Evolutionary conservation across 2,329 filamentous ascomycete genomes (phyloP).

Genomic region (Gaeumannomyces sp.): DNA sequence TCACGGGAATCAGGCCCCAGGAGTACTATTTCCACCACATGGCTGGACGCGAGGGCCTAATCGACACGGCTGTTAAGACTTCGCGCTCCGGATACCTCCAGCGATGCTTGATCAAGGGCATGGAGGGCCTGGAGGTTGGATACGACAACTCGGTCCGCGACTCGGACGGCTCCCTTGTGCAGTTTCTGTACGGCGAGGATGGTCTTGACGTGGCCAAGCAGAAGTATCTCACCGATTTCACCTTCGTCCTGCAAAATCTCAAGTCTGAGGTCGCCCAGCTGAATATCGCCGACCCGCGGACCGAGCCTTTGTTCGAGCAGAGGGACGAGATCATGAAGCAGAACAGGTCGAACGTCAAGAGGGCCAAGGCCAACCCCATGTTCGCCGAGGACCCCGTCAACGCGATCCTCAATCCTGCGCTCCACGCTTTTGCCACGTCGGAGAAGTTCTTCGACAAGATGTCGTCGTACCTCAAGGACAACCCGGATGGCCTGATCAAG

Average conservation of each 20-base stretch:
- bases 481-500: conserved; percentile 56
- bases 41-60: conserved; percentile 96
- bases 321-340: conserved; percentile 62
- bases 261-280: conserved; percentile 73
- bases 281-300: conserved; percentile 51
- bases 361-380: conserved; percentile 48
- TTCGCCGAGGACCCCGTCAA: conserved; percentile 70
- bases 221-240: conserved; percentile 83
- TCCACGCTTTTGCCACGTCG: conserved; percentile 78
- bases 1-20: conserved; percentile 93
- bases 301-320: conserved; percentile 41
- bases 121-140: conserved; percentile 87
- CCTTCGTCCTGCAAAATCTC: conserved; percentile 83
- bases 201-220: conserved; percentile 92
- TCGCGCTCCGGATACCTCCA: conserved; percentile 95
- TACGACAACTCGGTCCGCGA: conserved; percentile 95
- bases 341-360: conserved; percentile 76
- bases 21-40: conserved; percentile 99
- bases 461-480: conserved; percentile 71
- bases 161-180: conserved; percentile 84
- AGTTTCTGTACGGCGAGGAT: conserved; percentile 96
- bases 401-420: conserved; percentile 66
- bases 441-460: conserved; percentile 74
- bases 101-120: conserved; percentile 94
- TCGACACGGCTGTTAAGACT: conserved; percentile 98